These are phyloP conservation scores for Royoungia palumana DNA, from an alignment of 768 basidiomycete species.

Conservation along the genomic window DNA sequence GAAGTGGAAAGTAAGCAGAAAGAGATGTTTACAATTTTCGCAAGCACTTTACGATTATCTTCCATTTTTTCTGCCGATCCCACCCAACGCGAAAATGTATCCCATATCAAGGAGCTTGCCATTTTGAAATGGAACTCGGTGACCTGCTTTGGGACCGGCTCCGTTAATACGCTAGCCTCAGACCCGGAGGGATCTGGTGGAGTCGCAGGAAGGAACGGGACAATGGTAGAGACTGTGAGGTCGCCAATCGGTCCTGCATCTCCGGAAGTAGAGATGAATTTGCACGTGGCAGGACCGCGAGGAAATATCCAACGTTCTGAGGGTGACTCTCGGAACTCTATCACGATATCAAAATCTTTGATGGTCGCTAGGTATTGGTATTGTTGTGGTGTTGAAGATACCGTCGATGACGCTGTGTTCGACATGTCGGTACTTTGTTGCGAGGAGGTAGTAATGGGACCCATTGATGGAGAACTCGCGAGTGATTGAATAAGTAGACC, in stretches of 20 bases:
- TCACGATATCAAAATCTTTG: conserved; percentile 67
- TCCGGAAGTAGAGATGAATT: conserved; percentile 31
- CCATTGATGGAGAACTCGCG: conserved; percentile 28
- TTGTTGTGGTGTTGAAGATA: conserved; percentile 14
- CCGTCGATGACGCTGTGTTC: conserved; percentile 13
- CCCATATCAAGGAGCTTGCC: conserved; percentile 50
- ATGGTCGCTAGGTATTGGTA: conserved; percentile 31
- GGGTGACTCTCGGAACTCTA: conserved; percentile 65
- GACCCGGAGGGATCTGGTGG: conserved; percentile 9
- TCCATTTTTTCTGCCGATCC: conserved; percentile 54
- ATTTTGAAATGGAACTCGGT: conserved; percentile 48
- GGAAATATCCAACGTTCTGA: conserved; percentile 69
- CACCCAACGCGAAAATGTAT: conserved; percentile 58
- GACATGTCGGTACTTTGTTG: conserved; percentile 9
- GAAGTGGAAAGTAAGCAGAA: background rate
- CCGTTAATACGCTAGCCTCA: conserved; percentile 10
- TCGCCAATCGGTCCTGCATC: conserved; percentile 22
- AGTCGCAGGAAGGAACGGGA: conserved; percentile 40
- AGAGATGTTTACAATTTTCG: conserved; percentile 39
- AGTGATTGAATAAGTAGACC: conserved; percentile 72
- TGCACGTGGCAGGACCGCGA: conserved; percentile 51
- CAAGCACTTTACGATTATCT: conserved; percentile 44
- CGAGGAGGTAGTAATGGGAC: conserved; percentile 2
- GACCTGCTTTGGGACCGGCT: conserved; percentile 28
- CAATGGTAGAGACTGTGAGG: conserved; percentile 41